Percentiles rank a stretch among this genome's conserved stretches.
These are phyloP conservation scores for Microascus cirrosus DNA, from an alignment of 2,329 filamentous ascomycete species.

Conservation along the genomic window DNA sequence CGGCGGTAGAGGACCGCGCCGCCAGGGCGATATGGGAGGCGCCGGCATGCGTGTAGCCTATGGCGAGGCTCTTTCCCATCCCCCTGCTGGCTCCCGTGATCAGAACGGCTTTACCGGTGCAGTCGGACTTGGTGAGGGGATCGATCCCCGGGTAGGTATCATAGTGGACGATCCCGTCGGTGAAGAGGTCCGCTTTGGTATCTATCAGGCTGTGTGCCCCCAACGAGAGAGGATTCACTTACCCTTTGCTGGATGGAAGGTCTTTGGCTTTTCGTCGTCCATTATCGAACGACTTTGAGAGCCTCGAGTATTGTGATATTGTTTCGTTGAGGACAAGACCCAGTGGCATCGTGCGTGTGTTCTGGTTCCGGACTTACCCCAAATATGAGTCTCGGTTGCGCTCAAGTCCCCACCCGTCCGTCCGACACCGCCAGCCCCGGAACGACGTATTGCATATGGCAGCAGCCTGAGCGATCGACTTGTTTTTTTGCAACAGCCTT, in stretches of 20 bases:
- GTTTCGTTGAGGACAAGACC: too few species aligned
- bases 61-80: constrained; percentile 39
- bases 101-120: constrained; percentile 27
- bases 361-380: not conserved
- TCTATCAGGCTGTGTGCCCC: not conserved
- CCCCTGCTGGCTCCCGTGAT: constrained; percentile 45
- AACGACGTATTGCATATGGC: too few species aligned
- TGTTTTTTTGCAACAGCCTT: too few species aligned
- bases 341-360: not conserved
- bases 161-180: constrained; percentile 20
- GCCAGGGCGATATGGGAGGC: constrained; percentile 38
- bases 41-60: constrained; percentile 44
- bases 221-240: not conserved
- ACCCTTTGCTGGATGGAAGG: not conserved
- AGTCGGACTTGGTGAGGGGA: constrained; percentile 20
- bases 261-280: not conserved
- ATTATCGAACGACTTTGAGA: too few species aligned
- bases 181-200: constrained; percentile 12
- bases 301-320: too few species aligned
- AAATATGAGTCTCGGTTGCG: not conserved
- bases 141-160: constrained; percentile 44
- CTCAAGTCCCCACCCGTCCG: too few species aligned
- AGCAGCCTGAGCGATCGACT: too few species aligned
- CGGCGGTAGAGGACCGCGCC: constrained; percentile 32
- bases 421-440: too few species aligned